Percentiles rank a stretch among this genome's conserved stretches.
Conservation (phyloP, 345 rosid species). For the Dipteronia sinensis region DNA sequence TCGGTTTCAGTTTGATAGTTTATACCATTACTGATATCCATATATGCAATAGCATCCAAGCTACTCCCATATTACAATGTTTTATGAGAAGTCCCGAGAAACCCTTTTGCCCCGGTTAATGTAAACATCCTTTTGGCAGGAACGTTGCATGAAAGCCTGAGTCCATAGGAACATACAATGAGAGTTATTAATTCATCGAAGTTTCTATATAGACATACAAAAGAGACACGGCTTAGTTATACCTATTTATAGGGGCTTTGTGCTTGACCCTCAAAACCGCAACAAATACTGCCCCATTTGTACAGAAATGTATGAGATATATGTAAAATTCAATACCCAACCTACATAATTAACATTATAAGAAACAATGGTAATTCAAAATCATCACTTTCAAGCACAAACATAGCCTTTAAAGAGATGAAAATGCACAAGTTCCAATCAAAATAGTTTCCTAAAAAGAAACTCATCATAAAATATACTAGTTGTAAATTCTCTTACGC, state of each 20-base stretch:
- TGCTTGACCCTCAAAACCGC: background rate
- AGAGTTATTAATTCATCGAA: background rate
- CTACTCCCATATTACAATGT: background rate
- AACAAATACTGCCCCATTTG: background rate
- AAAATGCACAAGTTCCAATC: background rate
- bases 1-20: background rate
- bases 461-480: background rate
- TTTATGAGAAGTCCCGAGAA: background rate
- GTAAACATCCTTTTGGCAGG: background rate
- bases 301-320: background rate
- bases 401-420: background rate
- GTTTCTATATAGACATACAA: too few relatives aligned
- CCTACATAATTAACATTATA: background rate
- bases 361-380: background rate
- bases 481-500: too few relatives aligned
- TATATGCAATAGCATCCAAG: too few relatives aligned
- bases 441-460: background rate
- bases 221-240: too few relatives aligned
- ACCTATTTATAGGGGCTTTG: background rate
- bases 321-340: background rate
- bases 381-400: constrained; percentile 3
- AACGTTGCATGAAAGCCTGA: background rate
- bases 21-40: too few relatives aligned
- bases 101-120: background rate
- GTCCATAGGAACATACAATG: background rate